Evolutionary conservation across 1,284 basidiomycete genomes (phyloP), one percentile per base, ranked within the genome.

Genomic region (Ustilago esculenta): DNA sequence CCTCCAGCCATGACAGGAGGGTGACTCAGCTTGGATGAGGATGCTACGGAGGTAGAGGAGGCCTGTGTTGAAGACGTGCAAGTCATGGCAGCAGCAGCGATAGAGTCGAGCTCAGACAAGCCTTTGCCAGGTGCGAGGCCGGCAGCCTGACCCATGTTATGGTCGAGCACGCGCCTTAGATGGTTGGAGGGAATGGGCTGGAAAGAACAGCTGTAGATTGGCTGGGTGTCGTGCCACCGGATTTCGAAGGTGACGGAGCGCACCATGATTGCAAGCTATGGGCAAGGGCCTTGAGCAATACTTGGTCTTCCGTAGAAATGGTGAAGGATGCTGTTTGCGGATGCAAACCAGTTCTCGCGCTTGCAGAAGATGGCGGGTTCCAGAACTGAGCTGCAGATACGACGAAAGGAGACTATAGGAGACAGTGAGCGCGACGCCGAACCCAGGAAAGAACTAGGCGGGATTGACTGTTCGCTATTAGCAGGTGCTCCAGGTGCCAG

Each of bases 231-330:
- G 39, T 81, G 80, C 80, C 80, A 81, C 37, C 79, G 65, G 48
- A 81, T 80, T 54, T 81, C 80, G 54, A 81, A 80, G 18, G 80
- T 80, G 52, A 75, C 72, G 33, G 77, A 76, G 49, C 77, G 77
- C 11, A 81, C 78, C 79, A 81, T 80, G 56, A 14, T 71, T 47
- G 45, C 27, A 21, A 12, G 27, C 27, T 29, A 6, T 29, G 27
- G 27, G 27, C 12, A 29, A 29, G 27, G 6, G 27, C 12, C 27
- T 29, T 12, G 27, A 29, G 27, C 6, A 29, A 29, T 12, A 29
- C 27, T 12, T 29, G 12, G 27, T n/a, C n/a, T n/a, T n/a, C n/a
- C n/a, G n/a, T n/a, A n/a, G n/a, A n/a, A n/a, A n/a, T n/a, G n/a
- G n/a, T n/a, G n/a, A n/a, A n/a, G n/a, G n/a, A n/a, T n/a, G n/a